These are phyloP conservation scores for Monosporascus ibericus DNA, from an alignment of 2,329 filamentous ascomycete species.

Conservation along the genomic window DNA sequence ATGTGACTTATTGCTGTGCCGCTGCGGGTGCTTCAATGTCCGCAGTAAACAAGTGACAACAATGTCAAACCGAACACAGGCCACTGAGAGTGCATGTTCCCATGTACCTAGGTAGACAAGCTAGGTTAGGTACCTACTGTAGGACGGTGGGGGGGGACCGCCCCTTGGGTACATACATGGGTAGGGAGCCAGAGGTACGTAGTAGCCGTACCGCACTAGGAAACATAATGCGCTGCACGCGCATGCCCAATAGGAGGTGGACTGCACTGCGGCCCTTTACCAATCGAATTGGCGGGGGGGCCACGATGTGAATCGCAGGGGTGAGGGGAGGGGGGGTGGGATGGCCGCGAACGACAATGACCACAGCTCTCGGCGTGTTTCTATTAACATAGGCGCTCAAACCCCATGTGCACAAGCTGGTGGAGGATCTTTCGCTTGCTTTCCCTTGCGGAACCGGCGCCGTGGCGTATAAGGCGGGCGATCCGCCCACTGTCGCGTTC, in stretches of 20 bases:
- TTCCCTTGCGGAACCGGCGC: not conserved
- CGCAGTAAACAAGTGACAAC: no score
- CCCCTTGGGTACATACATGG: no score
- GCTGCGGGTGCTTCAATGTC: no score
- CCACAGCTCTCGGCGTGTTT: not conserved
- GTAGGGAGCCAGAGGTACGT: no score
- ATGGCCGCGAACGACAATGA: not conserved
- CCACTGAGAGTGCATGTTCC: no score
- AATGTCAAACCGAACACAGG: no score
- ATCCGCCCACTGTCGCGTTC: no score
- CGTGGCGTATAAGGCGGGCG: no score
- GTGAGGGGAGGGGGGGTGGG: not conserved
- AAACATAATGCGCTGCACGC: not conserved
- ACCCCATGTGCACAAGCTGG: not conserved
- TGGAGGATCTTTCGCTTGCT: not conserved
- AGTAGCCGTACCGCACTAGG: not conserved
- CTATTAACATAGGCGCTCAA: not conserved
- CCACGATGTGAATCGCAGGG: not conserved
- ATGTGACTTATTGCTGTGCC: no score
- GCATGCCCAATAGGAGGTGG: not conserved
- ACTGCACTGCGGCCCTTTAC: not conserved
- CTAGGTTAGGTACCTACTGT: not conserved
- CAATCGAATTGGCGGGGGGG: not conserved
- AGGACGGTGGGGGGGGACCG: no score
- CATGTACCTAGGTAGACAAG: not conserved